These are phyloP conservation scores for Exophiala sp. DNA, from an alignment of 2,329 filamentous ascomycete genomes.

Conservation along the genomic window DNA sequence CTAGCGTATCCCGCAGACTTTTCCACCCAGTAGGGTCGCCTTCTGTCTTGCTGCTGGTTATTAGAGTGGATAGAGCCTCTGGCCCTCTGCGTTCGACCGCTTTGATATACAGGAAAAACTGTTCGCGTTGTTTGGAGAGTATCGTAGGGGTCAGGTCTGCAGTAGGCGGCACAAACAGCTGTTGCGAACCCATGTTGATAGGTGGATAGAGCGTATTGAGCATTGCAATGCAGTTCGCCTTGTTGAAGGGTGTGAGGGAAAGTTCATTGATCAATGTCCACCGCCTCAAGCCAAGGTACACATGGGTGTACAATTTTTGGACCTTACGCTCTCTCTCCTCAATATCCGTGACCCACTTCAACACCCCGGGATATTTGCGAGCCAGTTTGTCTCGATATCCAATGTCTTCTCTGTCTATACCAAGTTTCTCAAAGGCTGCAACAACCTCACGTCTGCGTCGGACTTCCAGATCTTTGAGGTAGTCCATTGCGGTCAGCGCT, in stretches of 20 bases:
- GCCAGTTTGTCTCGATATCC: slow-evolving; percentile 46
- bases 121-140: slow-evolving; percentile 53
- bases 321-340: slow-evolving; percentile 48
- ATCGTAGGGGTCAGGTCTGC: slow-evolving; percentile 47
- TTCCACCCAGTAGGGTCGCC: slow-evolving; percentile 55
- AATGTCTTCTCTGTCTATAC: slow-evolving; percentile 46
- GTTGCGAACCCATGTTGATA: slow-evolving; percentile 32
- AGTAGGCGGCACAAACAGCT: slow-evolving; percentile 43
- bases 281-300: slow-evolving; percentile 57
- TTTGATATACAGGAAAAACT: slow-evolving; percentile 58
- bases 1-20: slow-evolving; percentile 43
- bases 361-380: slow-evolving; percentile 49
- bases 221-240: slow-evolving; percentile 61
- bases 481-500: slow-evolving; percentile 59
- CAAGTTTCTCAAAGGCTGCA: slow-evolving; percentile 52
- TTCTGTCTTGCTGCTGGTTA: slow-evolving; percentile 47
- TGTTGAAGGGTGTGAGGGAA: slow-evolving; percentile 56
- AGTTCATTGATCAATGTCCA: slow-evolving; percentile 64
- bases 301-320: slow-evolving; percentile 53
- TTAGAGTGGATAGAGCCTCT: slow-evolving; percentile 48
- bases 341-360: slow-evolving; percentile 51
- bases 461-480: slow-evolving; percentile 58
- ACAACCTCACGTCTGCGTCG: slow-evolving; percentile 54
- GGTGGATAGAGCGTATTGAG: slow-evolving; percentile 63
- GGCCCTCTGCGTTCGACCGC: slow-evolving; percentile 53